A percentile compares a stretch with the other conserved stretches of the same genome.
Evolutionary conservation across 768 basidiomycete species (phyloP).

Genomic region (Mycena filopes): DNA sequence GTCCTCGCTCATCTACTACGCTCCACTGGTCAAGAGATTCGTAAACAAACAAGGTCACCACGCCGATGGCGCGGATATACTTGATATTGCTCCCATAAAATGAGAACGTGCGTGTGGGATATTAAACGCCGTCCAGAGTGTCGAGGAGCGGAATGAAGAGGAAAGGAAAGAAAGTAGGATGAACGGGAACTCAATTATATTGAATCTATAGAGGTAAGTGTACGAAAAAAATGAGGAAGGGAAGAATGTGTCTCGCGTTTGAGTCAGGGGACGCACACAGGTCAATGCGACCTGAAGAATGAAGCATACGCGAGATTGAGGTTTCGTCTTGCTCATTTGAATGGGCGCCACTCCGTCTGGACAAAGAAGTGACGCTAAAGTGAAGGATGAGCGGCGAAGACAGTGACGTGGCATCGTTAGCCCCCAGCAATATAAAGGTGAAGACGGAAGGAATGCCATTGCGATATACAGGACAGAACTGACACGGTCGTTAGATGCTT

Average conservation of each 20-base stretch:
- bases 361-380: conserved; percentile 78
- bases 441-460: conserved; percentile 7
- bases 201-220: background rate
- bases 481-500: background rate
- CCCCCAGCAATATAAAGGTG: conserved; percentile 10
- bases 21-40: conserved; percentile 43
- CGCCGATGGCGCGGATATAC: conserved; percentile 34
- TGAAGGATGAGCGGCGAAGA: conserved; percentile 67
- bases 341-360: conserved; percentile 81
- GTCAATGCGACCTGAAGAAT: conserved; percentile 35
- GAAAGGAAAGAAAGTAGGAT: conserved; percentile 13
- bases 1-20: conserved; percentile 47
- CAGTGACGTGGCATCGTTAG: background rate
- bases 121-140: conserved; percentile 92
- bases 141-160: conserved; percentile 73
- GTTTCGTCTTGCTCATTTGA: conserved; percentile 82
- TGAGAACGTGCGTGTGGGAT: conserved; percentile 87
- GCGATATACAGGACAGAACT: conserved; percentile 13
- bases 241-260: conserved; percentile 59
- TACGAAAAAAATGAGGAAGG: conserved; percentile 5
- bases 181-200: conserved; percentile 11
- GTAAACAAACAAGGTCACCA: conserved; percentile 49
- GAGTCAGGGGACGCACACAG: conserved; percentile 56
- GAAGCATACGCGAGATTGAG: conserved; percentile 29
- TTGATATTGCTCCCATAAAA: conserved; percentile 92